phyloP scores from a whole-genome alignment of 371 early-diverging fungal genomes.

The Lichtheimia hyalospora region DNA sequence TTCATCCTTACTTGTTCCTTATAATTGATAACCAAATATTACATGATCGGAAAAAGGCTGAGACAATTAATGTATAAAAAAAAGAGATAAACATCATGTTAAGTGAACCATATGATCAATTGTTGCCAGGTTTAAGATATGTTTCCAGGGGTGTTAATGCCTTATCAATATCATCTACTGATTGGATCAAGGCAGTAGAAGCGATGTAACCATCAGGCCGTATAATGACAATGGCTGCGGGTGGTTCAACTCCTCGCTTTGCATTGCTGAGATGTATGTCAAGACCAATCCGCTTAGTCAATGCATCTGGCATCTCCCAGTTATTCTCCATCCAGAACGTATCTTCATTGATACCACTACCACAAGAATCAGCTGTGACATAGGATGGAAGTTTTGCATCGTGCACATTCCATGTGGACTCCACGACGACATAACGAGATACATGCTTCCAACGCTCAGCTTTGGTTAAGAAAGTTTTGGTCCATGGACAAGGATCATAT shows the following conservation, averaged over 20 bases:
- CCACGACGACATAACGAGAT: constrained; percentile 11
- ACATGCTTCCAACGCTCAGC: not conserved
- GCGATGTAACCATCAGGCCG: constrained; percentile 25
- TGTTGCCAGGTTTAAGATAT: too few species aligned
- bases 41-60: too few species aligned
- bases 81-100: too few species aligned
- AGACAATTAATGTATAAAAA: too few species aligned
- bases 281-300: constrained; percentile 15
- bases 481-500: constrained; percentile 4
- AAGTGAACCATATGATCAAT: too few species aligned
- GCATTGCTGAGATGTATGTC: not conserved
- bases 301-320: not conserved
- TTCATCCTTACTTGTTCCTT: too few species aligned
- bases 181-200: constrained; percentile 7
- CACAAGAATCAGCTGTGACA: not conserved
- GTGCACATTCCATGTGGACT: constrained; percentile 13
- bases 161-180: constrained; percentile 13
- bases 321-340: constrained; percentile 21
- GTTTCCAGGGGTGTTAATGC: constrained; percentile 4
- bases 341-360: not conserved
- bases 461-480: not conserved
- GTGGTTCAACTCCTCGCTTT: constrained; percentile 1
- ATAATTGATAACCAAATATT: too few species aligned
- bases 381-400: not conserved
- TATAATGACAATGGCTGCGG: constrained; percentile 18